Evolutionary conservation across 768 basidiomycete genomes (phyloP), one percentile per base, ranked within the genome.

Genomic region (Nevesoporus exiguus): DNA sequence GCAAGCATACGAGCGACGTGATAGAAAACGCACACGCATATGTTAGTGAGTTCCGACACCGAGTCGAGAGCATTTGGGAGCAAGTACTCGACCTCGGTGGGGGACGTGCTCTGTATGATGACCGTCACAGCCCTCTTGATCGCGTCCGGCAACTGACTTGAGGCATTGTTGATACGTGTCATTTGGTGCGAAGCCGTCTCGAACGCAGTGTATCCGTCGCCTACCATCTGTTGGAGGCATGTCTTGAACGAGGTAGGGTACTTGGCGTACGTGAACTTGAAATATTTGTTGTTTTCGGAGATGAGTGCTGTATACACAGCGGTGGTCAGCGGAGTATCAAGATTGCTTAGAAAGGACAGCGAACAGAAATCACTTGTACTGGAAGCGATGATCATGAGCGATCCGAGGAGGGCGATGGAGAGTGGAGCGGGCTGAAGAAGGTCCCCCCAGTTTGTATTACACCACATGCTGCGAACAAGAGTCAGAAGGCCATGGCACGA

Each of bases 201-300:
- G 36, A 62, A 61, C 30, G 60, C 61, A 27, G 22, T 61, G n/a
- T 61, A 62, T 6, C 61, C 61, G 13, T 62, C 59, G 7, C 61
- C 61, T 1, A 61, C 60, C 60, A 62, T 62, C 50, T 62, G 61
- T 33, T 61, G 61, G 33, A 62, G 60, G 36, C 56, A 61, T 10
- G 61, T 55, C 53, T 62, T 62, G 51, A 62, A 61, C 33, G 61
- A 61, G 29, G 54, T 61, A 5, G 60, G 61, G 31, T 61, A 55
- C 33, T 61, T 61, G 27, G 59, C 59, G 11, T 61, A 41, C 5
- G 47, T 51, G 25, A 61, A 57, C 47, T 40, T 57, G 33, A 21
- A 9, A 14, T 41, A 33, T 21, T 45, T 58, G 41, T 47, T 54
- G 41, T 47, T 42, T n/a, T 52, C 60, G 5, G 59, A 51, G 24